These are phyloP conservation scores for Trichoderma lentiforme DNA, from an alignment of 2,329 filamentous ascomycete genomes.

Conservation along the genomic window DNA sequence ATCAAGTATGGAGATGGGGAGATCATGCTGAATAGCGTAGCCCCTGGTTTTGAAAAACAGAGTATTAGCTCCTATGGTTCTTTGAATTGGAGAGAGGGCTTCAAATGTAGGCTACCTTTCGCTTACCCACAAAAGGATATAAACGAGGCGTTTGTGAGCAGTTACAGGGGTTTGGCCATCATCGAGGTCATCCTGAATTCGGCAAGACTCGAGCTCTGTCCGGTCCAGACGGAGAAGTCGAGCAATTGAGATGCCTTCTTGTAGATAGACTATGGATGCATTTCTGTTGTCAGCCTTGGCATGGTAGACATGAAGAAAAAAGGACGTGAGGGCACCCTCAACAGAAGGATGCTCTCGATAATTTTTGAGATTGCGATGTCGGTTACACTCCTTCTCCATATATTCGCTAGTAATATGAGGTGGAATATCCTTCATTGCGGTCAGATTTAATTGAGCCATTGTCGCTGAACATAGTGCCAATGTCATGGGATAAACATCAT, in stretches of 20 bases:
- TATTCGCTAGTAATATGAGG: slow-evolving; percentile 6
- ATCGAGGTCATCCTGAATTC: not conserved
- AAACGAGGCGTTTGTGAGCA: slow-evolving; percentile 1
- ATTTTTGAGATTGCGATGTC: not conserved
- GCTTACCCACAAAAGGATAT: slow-evolving; percentile 16
- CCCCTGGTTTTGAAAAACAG: not conserved
- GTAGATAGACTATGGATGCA: slow-evolving; percentile 12
- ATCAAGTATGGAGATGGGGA: slow-evolving; percentile 8
- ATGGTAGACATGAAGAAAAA: slow-evolving; percentile 18
- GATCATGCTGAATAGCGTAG: slow-evolving; percentile 14
- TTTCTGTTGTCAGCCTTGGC: slow-evolving; percentile 15
- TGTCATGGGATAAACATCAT: slow-evolving; percentile 7
- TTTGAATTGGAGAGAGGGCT: not conserved
- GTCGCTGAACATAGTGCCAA: slow-evolving; percentile 13
- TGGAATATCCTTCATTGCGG: not conserved
- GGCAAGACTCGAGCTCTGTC: not conserved
- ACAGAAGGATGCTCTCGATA: slow-evolving; percentile 14
- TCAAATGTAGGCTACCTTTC: slow-evolving; percentile 8
- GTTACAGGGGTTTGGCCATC: not conserved
- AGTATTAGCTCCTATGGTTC: not conserved
- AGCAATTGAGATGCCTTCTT: slow-evolving; percentile 16
- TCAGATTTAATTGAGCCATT: slow-evolving; percentile 14
- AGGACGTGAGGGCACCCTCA: slow-evolving; percentile 9
- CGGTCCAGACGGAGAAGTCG: slow-evolving; percentile 8
- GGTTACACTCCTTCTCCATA: slow-evolving; percentile 13